Evolutionary conservation across 1,284 basidiomycete species (phyloP), one percentile per base, ranked within the genome.

Genomic region (Sparassis latifolia): DNA sequence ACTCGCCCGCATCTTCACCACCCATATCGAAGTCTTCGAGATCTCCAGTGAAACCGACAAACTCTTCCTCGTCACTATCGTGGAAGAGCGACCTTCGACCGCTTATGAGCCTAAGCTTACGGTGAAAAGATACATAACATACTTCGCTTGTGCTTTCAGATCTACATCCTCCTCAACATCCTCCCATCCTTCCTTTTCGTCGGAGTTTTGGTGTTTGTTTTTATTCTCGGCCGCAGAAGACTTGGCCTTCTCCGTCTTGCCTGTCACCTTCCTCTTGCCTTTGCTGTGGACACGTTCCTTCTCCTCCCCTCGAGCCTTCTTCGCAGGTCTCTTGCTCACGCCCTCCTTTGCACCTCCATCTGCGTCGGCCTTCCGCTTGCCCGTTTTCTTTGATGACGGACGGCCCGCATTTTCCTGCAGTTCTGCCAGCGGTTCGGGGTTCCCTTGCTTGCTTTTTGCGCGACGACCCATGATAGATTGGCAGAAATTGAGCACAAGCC

Each of bases 371-470:
- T 90, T 91, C 44, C 88, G 82, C 65, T 91, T 90, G 40, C 82
- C 83, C 12, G 80, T 71, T 55, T 78, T 81, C 67, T 82, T 85
- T 2, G 70, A 64, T 4, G 77, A 75, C 6, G 66, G 50, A n/a
- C 58, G 48, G 10, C 58, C 52, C 2, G 60, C 52, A n/a, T 60
- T 57, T 6, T 63, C 61, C 9, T 67, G 69, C 2, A 63, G 56
- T 28, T 80, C 72, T 10, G 52, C 60, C 27, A 93, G 63, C 40
- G 91, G 82, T 52, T 72, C 73, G 2, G 92, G 92, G 3, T 83
- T 74, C 0, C 76, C 80, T 70, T 97, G 94, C 75, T 97, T 97
- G 72, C 89, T 88, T 71, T 89, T 92, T 58, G 92, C 83, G 62
- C 92, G 84, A 66, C 92, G 82, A 62, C 94, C 94, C 92, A 96